phyloP scores from a whole-genome alignment of 371 early-diverging fungal species.

The Smittium culicis region DNA sequence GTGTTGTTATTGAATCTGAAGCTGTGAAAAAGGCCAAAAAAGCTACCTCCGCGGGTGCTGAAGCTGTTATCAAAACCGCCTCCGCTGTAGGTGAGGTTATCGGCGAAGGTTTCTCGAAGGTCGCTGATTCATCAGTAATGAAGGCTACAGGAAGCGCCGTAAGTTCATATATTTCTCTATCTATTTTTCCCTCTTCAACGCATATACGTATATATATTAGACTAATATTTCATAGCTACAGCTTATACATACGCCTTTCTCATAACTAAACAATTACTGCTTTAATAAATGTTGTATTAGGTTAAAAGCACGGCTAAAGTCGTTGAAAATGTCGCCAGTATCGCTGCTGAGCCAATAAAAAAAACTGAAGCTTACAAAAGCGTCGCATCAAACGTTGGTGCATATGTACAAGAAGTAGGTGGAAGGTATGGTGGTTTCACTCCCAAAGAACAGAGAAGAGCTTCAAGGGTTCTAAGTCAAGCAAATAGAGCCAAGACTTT shows the following conservation, averaged over 20 bases:
- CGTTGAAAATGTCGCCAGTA: conserved; percentile 31
- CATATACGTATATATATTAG: too few species aligned
- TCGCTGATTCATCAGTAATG: conserved; percentile 69
- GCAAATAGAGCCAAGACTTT: conserved; percentile 28
- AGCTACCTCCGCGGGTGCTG: conserved; percentile 49
- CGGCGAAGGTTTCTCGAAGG: conserved; percentile 63
- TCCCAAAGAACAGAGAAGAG: conserved; percentile 46
- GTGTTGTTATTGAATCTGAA: conserved; percentile 69
- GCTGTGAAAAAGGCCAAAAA: conserved; percentile 76
- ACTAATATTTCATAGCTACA: too few species aligned
- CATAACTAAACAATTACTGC: too few species aligned
- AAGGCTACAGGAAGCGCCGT: conserved; percentile 68
- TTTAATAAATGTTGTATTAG: conserved; percentile 4
- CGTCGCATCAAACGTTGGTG: conserved; percentile 51
- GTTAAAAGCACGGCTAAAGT: conserved; percentile 28
- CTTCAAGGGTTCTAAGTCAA: conserved; percentile 22
- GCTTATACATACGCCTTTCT: too few species aligned
- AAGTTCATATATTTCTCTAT: too few species aligned
- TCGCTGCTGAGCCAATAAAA: conserved; percentile 58
- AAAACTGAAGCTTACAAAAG: conserved; percentile 58
- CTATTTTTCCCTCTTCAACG: not conserved
- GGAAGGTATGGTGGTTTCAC: conserved; percentile 64
- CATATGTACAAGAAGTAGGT: conserved; percentile 55
- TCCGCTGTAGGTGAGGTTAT: conserved; percentile 57
- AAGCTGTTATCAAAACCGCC: conserved; percentile 59